Conservation (phyloP, 345 rosid genomes). For the Garcia nutans region DNA sequence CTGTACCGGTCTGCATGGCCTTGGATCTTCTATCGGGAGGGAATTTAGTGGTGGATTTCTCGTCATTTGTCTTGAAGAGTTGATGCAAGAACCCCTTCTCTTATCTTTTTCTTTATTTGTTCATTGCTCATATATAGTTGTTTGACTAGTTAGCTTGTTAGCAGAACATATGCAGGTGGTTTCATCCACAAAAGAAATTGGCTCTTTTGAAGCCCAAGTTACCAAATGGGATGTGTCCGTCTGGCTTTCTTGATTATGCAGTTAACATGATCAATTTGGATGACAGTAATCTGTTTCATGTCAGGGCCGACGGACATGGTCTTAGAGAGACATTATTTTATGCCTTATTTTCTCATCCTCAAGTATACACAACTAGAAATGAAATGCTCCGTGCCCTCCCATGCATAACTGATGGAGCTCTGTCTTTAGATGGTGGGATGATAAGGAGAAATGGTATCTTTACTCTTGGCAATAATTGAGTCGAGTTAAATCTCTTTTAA, state of each 20-base stretch:
- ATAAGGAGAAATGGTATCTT: conserved; percentile 11
- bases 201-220: conserved; percentile 15
- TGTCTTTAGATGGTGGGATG: conserved; percentile 28
- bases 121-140: not conserved
- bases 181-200: conserved; percentile 17
- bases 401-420: conserved; percentile 23
- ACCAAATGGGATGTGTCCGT: conserved; percentile 14
- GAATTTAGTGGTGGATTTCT: conserved; percentile 20
- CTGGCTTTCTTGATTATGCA: conserved; percentile 21
- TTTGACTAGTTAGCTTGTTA: not conserved
- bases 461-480: conserved; percentile 11
- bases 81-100: conserved; percentile 6
- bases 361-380: conserved; percentile 13
- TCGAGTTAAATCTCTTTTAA: not conserved
- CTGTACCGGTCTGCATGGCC: conserved; percentile 18
- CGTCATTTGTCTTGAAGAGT: conserved; percentile 23
- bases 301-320: conserved; percentile 18
- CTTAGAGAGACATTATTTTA: conserved; percentile 32
- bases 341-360: conserved; percentile 20
- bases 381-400: conserved; percentile 24
- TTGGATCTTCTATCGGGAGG: conserved; percentile 19
- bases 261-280: conserved; percentile 23
- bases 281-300: not conserved
- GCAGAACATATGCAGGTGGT: conserved; percentile 19
- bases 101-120: not conserved